Evolutionary conservation across 2,329 filamentous ascomycete genomes (phyloP).

Genomic region (Aspergillus sp.): DNA sequence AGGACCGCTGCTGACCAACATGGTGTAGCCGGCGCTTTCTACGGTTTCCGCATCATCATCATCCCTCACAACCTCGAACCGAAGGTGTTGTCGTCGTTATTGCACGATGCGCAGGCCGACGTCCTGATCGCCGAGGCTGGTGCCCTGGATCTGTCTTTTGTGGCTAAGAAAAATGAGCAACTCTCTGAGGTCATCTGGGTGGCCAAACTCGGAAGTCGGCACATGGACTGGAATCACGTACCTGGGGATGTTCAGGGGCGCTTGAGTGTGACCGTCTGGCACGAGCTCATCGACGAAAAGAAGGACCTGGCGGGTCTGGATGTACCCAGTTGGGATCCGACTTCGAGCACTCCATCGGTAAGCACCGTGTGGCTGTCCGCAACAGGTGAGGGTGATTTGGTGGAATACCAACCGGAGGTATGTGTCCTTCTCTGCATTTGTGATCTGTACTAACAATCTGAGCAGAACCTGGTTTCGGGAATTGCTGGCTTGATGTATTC

Average conservation of each 20-base stretch:
- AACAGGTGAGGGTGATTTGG: conserved; percentile 61
- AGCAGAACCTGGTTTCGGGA: conserved; percentile 78
- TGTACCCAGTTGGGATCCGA: conserved; percentile 62
- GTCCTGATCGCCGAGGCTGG: conserved; percentile 81
- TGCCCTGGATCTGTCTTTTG: conserved; percentile 73
- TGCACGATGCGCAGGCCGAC: conserved; percentile 72
- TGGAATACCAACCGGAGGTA: conserved; percentile 73
- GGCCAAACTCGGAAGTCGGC: conserved; percentile 81
- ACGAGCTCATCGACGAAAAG: conserved; percentile 76
- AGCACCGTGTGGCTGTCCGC: conserved; percentile 39
- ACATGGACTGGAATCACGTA: conserved; percentile 93
- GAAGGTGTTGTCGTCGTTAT: conserved; percentile 66
- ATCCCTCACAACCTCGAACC: conserved; percentile 77
- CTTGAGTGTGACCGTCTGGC: conserved; percentile 86
- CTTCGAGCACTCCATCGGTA: conserved; percentile 47
- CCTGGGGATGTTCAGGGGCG: conserved; percentile 72
- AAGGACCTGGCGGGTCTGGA: conserved; percentile 58
- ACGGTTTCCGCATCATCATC: conserved; percentile 78
- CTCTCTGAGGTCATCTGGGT: conserved; percentile 87
- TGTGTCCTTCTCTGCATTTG: neutral
- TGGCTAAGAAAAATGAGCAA: conserved; percentile 66
- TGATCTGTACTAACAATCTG: neutral
- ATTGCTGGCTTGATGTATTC: conserved; percentile 74
- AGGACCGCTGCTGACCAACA: neutral
- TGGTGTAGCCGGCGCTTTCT: conserved; percentile 73